Percentiles rank a stretch among this genome's conserved stretches.
Conservation (phyloP, 345 rosid genomes). For the Bruguiera sexangula region DNA sequence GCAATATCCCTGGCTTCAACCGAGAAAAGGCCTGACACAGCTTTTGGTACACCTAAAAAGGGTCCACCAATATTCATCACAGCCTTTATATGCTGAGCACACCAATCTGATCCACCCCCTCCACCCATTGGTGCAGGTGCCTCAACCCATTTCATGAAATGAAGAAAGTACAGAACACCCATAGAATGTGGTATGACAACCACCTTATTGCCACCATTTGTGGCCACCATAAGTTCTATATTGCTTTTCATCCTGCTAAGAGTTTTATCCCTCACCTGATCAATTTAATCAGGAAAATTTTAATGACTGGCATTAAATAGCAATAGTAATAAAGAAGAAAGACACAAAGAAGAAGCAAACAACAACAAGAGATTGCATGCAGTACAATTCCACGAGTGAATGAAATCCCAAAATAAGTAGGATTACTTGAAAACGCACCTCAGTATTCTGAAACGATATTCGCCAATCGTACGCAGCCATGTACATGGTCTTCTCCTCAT, state of each 20-base stretch:
- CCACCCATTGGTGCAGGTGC: slow-evolving; percentile 73
- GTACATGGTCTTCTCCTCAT: slow-evolving; percentile 74
- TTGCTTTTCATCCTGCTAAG: slow-evolving; percentile 65
- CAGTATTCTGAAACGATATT: slow-evolving; percentile 64
- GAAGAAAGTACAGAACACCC: slow-evolving; percentile 70
- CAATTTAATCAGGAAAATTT: slow-evolving; percentile 14
- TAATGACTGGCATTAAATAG: slow-evolving; percentile 3
- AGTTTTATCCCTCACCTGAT: slow-evolving; percentile 62
- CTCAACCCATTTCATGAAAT: slow-evolving; percentile 80
- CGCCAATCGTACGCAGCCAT: slow-evolving; percentile 87
- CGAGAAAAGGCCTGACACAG: slow-evolving; percentile 53
- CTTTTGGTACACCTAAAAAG: slow-evolving; percentile 67
- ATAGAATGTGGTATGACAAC: slow-evolving; percentile 71
- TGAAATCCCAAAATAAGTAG: not conserved
- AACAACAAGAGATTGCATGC: not conserved
- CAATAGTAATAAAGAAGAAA: not conserved
- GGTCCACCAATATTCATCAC: slow-evolving; percentile 72
- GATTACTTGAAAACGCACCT: slow-evolving; percentile 37
- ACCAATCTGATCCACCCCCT: slow-evolving; percentile 73
- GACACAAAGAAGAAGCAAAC: not conserved
- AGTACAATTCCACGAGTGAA: not conserved
- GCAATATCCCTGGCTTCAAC: slow-evolving; percentile 64
- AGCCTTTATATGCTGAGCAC: slow-evolving; percentile 61
- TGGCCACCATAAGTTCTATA: slow-evolving; percentile 68
- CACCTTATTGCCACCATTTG: slow-evolving; percentile 56